Percentiles rank a stretch among this genome's conserved stretches.
These are phyloP conservation scores for Silene latifolia DNA, from an alignment of 148 eudicot genomes.

Conservation along the genomic window DNA sequence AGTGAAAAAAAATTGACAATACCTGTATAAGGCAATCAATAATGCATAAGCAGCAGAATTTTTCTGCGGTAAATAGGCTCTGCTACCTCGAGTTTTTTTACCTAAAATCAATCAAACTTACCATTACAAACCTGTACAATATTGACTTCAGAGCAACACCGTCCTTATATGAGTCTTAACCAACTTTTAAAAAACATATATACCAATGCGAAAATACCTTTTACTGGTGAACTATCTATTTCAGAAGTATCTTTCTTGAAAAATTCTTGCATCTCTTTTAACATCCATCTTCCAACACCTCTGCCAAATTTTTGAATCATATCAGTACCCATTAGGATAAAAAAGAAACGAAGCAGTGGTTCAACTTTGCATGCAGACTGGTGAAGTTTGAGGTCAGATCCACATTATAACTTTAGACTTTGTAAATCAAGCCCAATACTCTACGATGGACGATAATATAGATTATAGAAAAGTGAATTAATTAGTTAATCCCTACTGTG, in stretches of 20 bases:
- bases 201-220: conserved; percentile 37
- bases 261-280: conserved; percentile 65
- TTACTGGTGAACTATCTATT: conserved; percentile 36
- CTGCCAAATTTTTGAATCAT: conserved; percentile 32
- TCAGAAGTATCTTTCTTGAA: conserved; percentile 47
- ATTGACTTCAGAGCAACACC: neutral
- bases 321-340: neutral
- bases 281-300: conserved; percentile 89
- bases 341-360: neutral
- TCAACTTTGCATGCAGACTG: neutral
- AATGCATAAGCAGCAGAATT: conserved; percentile 89
- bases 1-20: neutral
- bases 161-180: neutral
- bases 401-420: neutral
- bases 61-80: conserved; percentile 73
- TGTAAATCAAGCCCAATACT: neutral
- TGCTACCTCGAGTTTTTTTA: conserved; percentile 43
- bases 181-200: too few species aligned
- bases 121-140: neutral
- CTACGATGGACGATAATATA: neutral
- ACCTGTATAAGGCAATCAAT: conserved; percentile 78
- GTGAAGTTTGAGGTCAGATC: neutral
- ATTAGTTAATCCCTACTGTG: neutral
- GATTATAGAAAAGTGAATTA: neutral
- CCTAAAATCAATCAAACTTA: conserved; percentile 35